Evolutionary conservation across 2,329 filamentous ascomycete species (phyloP), one percentile per base, ranked within the genome.

Genomic region (Dactylellina sp.): DNA sequence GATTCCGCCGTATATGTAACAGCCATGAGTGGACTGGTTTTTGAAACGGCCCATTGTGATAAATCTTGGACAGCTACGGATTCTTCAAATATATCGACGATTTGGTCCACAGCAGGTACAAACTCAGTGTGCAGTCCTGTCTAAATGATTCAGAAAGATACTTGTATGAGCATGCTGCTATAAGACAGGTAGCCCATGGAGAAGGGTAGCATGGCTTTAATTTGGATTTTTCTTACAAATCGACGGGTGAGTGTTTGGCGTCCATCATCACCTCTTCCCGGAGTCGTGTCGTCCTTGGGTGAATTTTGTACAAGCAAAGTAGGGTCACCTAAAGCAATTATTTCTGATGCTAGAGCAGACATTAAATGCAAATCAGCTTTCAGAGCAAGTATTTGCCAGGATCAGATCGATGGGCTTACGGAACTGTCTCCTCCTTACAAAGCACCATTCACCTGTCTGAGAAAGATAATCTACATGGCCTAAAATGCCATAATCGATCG

Each of bases 401-500:
- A 40, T 32, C 9, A 9, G 25, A 32, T 57, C 7, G 1, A 60
- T 25, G 2, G 32, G 52, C 68, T 62, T 62, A 74, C 70, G n/a
- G 14, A 47, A 56, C 24, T 46, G 16, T 39, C 37, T 50, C 32
- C 70, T 61, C 44, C 49, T 66, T 12, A 57, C n/a, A 42, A 74
- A 74, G 28, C 18, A 32, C 70, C 70, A 74, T 62, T 74, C 61
- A 22, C 70, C 70, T n/a, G 40, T 61, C 18, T 65, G 47, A 49
- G 61, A 52, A 12, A 35, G 55, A 16, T 74, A 74, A 42, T 74
- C 70, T 60, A 74, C 70, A 59, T 66, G 70, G 44, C 70, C 70
- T 61, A 74, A 59, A 65, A 61, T 74, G 61, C 70, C 70, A 57
- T 74, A 50, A 20, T 66, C 70, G 53, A 74, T 61, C 1, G 53